Conservation (phyloP, 768 basidiomycete genomes). For the Mycena sanguinolenta region DNA sequence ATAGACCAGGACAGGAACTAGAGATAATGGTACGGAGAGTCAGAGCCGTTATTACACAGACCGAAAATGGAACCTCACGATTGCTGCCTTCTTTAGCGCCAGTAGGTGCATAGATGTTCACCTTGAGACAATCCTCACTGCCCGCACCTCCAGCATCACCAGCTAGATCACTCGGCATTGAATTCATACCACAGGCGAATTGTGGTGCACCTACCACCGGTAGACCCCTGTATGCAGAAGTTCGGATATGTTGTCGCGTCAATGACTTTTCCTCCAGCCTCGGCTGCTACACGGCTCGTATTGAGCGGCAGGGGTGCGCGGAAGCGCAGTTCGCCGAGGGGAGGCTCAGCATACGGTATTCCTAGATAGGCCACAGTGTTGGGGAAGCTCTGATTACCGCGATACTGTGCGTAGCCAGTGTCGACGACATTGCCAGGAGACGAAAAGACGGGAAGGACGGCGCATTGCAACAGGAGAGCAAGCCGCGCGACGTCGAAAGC, state of each 20-base stretch:
- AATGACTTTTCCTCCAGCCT: slow-evolving; percentile 55
- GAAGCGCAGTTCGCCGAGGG: slow-evolving; percentile 64
- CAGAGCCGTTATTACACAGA: no score
- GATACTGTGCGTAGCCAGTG: slow-evolving; percentile 71
- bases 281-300: slow-evolving; percentile 55
- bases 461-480: slow-evolving; percentile 1
- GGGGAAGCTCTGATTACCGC: slow-evolving; percentile 64
- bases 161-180: slow-evolving; percentile 41
- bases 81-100: slow-evolving; percentile 61
- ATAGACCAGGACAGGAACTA: slow-evolving; percentile 63
- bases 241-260: slow-evolving; percentile 67
- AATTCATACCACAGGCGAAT: not conserved
- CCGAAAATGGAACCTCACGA: slow-evolving; percentile 47
- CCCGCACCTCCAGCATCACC: slow-evolving; percentile 75
- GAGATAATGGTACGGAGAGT: not conserved
- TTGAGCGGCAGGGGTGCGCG: slow-evolving; percentile 67
- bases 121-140: slow-evolving; percentile 75
- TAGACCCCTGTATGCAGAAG: slow-evolving; percentile 73
- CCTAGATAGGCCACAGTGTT: slow-evolving; percentile 71
- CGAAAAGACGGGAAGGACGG: slow-evolving; percentile 5
- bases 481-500: not conserved
- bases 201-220: slow-evolving; percentile 49
- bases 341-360: slow-evolving; percentile 72
- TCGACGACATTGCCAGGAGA: slow-evolving; percentile 55
- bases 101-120: slow-evolving; percentile 74